Conservation (phyloP, 495 filamentous ascomycete species). For the Podospora australis region DNA sequence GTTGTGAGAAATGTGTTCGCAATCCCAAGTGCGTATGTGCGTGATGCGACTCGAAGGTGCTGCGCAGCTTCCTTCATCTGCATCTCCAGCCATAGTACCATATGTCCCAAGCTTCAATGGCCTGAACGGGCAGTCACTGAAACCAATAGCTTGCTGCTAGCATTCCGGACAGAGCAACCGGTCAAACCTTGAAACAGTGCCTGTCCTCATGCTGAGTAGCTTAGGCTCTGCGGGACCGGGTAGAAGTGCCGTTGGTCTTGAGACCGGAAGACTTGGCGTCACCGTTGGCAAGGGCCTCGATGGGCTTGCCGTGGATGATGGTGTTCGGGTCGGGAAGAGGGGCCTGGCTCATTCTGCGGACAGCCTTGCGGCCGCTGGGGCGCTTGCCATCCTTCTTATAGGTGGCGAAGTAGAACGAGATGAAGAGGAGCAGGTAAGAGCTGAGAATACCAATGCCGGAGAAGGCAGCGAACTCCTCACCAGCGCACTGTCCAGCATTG, state of each 20-base stretch:
- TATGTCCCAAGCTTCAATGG: not conserved
- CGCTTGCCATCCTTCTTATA: slow-evolving; percentile 82
- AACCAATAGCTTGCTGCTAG: no score
- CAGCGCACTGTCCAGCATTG: slow-evolving; percentile 77
- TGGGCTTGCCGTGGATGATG: slow-evolving; percentile 27
- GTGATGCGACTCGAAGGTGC: not conserved
- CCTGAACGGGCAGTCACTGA: no score
- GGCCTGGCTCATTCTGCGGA: slow-evolving; percentile 48
- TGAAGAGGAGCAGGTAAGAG: slow-evolving; percentile 95
- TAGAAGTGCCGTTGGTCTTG: slow-evolving; percentile 45
- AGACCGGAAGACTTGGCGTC: slow-evolving; percentile 38
- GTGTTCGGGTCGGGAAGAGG: slow-evolving; percentile 44
- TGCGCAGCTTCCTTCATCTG: not conserved
- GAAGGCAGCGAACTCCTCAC: slow-evolving; percentile 96
- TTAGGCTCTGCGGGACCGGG: slow-evolving; percentile 56
- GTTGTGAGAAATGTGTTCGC: slow-evolving; percentile 4
- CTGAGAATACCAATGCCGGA: slow-evolving; percentile 84
- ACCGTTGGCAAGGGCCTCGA: slow-evolving; percentile 18
- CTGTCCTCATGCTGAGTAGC: no score
- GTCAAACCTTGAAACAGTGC: no score
- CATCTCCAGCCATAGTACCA: not conserved
- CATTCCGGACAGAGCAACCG: no score
- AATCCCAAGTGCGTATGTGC: not conserved
- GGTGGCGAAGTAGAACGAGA: slow-evolving; percentile 96
- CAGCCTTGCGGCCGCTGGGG: slow-evolving; percentile 49